These are phyloP conservation scores for Hamigera avellanea DNA, from an alignment of 495 filamentous ascomycete species.

Conservation along the genomic window DNA sequence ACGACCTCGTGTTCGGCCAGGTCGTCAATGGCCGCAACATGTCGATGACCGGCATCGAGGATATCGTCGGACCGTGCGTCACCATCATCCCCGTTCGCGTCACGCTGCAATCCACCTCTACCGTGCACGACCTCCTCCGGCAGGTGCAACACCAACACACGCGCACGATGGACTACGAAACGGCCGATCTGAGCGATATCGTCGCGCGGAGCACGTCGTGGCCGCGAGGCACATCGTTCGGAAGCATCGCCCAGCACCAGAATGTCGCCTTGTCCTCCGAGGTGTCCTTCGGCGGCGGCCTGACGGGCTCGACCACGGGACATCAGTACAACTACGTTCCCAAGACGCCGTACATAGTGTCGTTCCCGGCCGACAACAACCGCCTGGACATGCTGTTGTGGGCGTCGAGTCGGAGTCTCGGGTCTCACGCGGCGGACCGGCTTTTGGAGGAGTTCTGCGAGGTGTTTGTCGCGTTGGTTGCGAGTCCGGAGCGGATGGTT, in stretches of 20 bases:
- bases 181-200: background rate
- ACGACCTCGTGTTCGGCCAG: constrained; percentile 19
- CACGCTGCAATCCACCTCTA: background rate
- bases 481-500: no score
- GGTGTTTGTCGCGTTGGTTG: no score
- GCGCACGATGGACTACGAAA: background rate
- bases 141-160: background rate
- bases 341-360: no score
- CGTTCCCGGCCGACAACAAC: no score
- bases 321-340: no score
- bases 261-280: no score
- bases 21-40: constrained; percentile 16
- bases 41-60: constrained; percentile 17
- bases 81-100: constrained; percentile 34
- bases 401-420: no score
- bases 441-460: no score
- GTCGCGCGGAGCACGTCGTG: background rate
- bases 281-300: no score
- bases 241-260: background rate
- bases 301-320: no score
- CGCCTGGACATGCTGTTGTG: no score
- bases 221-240: background rate
- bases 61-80: constrained; percentile 28
- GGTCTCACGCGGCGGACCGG: no score
- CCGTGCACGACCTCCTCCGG: background rate